These are phyloP conservation scores for Hyaloperonospora brassicae DNA, from an alignment of 352 stramenopile genomes.

Conservation along the genomic window DNA sequence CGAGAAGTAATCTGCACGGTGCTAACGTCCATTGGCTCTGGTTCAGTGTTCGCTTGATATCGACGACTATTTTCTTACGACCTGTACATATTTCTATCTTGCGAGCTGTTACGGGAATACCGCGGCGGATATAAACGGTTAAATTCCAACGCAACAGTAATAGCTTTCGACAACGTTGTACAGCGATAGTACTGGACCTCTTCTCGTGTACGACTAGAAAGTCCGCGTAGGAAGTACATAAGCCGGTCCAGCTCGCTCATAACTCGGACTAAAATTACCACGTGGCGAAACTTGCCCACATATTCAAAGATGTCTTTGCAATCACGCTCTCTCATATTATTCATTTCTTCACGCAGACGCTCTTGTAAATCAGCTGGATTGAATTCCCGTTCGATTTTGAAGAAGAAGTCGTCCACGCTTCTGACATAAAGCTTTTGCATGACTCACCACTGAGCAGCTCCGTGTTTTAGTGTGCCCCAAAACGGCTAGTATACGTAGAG, in stretches of 20 bases:
- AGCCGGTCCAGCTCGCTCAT: slow-evolving; percentile 9
- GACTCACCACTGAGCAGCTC: slow-evolving; percentile 11
- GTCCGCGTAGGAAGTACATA: slow-evolving; percentile 3
- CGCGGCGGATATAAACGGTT: too few relatives aligned
- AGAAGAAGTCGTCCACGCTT: slow-evolving; percentile 5
- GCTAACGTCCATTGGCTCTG: slow-evolving; percentile 12
- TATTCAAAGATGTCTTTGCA: slow-evolving; percentile 5
- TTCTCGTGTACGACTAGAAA: slow-evolving; percentile 3
- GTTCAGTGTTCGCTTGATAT: slow-evolving; percentile 2
- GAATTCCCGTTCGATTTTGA: slow-evolving; percentile 8
- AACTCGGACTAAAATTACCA: background rate
- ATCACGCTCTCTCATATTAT: slow-evolving; percentile 5
- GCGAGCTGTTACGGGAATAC: too few relatives aligned
- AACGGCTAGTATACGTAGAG: slow-evolving; percentile 1
- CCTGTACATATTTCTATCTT: slow-evolving; percentile 3
- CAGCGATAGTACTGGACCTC: too few relatives aligned
- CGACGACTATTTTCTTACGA: slow-evolving; percentile 6
- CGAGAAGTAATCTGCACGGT: slow-evolving; percentile 7
- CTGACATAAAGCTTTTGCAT: slow-evolving; percentile 8
- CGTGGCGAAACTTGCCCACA: slow-evolving; percentile 3
- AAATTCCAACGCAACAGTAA: too few relatives aligned
- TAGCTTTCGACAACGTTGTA: too few relatives aligned
- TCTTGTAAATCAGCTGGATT: slow-evolving; percentile 8
- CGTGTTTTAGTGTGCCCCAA: slow-evolving; percentile 11
- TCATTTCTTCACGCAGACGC: slow-evolving; percentile 3